phyloP scores from a whole-genome alignment of 2,329 filamentous ascomycete species.

The Aureobasidium uvarum region DNA sequence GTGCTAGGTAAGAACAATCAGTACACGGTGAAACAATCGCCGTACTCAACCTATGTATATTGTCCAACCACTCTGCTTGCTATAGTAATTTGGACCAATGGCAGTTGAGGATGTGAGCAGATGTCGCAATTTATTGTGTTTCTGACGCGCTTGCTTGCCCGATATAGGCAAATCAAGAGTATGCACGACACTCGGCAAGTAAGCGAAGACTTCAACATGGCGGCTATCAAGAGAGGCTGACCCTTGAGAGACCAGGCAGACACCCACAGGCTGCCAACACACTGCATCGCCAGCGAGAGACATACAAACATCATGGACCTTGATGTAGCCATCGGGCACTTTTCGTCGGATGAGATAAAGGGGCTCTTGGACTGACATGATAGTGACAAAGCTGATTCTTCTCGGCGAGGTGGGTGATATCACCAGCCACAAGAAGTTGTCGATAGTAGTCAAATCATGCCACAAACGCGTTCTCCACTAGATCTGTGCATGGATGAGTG shows the following conservation, averaged over 20 bases:
- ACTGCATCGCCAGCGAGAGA: not conserved
- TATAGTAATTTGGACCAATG: not conserved
- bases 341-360: not conserved
- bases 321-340: not conserved
- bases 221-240: not conserved
- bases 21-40: conserved; percentile 1
- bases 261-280: not conserved
- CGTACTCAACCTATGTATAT: not conserved
- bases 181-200: conserved; percentile 11
- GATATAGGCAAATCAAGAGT: not conserved
- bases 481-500: conserved; percentile 6
- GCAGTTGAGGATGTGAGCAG: not conserved
- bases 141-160: not conserved
- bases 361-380: not conserved
- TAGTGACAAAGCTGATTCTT: not conserved
- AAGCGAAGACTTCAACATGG: not conserved
- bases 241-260: not conserved
- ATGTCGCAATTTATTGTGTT: not conserved
- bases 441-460: not conserved
- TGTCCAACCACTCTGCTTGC: not conserved
- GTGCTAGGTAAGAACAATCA: not conserved
- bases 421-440: not conserved
- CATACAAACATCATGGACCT: not conserved
- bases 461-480: conserved; percentile 14
- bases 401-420: not conserved